These are phyloP conservation scores for Cercophora newfieldiana DNA, from an alignment of 495 filamentous ascomycete species.

Conservation along the genomic window DNA sequence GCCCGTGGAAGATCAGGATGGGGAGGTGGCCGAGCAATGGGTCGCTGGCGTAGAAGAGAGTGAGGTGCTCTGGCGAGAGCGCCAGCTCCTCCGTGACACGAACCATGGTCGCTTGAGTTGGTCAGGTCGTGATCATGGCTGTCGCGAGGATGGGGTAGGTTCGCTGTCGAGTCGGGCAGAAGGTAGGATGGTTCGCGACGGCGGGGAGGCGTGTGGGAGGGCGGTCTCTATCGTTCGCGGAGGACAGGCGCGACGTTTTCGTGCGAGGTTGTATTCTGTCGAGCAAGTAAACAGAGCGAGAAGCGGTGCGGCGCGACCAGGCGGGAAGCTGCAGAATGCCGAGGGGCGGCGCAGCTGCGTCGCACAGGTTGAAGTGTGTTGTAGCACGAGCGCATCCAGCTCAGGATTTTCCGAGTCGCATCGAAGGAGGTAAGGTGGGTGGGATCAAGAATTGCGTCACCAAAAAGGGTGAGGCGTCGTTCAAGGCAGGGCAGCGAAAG, in stretches of 20 bases:
- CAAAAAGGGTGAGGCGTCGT: background rate
- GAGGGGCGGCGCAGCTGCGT: background rate
- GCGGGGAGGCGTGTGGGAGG: background rate
- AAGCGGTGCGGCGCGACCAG: conserved; percentile 12
- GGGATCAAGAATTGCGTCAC: conserved; percentile 1
- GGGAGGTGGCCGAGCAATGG: conserved; percentile 69
- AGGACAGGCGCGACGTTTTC: background rate
- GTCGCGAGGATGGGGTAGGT: conserved; percentile 11
- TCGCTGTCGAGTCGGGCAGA: background rate
- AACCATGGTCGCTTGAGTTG: conserved; percentile 60
- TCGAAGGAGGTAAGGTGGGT: background rate
- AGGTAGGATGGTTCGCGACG: background rate
- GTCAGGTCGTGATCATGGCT: conserved; percentile 37
- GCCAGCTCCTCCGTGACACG: conserved; percentile 63
- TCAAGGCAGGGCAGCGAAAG: background rate
- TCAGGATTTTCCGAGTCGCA: background rate
- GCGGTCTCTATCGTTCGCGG: background rate
- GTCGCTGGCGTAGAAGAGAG: conserved; percentile 80
- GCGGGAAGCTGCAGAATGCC: conserved; percentile 20
- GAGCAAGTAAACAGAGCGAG: conserved; percentile 16
- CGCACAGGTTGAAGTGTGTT: conserved; percentile 1
- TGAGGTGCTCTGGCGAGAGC: conserved; percentile 73
- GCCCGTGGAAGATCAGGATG: conserved; percentile 81
- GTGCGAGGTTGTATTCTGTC: background rate
- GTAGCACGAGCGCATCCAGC: conserved; percentile 1